Evolutionary conservation across 2,329 filamentous ascomycete genomes (phyloP).

Genomic region (Aspergillus aculeatus): DNA sequence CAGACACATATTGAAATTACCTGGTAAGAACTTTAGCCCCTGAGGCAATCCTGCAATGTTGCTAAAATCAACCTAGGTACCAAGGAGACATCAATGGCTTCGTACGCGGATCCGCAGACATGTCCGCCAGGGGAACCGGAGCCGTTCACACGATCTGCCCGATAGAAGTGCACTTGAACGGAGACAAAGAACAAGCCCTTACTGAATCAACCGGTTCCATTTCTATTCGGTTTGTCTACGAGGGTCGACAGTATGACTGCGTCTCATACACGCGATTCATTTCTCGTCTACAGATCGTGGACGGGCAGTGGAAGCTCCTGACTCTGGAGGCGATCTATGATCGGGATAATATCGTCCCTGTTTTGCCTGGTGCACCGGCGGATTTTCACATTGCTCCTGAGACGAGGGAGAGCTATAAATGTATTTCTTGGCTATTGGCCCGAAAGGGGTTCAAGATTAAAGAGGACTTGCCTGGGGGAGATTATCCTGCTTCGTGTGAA

Average conservation of each 20-base stretch:
- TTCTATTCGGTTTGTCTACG: neutral
- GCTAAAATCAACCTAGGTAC: neutral
- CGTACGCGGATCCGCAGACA: neutral
- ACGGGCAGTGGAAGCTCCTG: slow-evolving; percentile 15
- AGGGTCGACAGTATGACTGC: slow-evolving; percentile 8
- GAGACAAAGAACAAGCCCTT: neutral
- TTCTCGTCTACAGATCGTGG: slow-evolving; percentile 7
- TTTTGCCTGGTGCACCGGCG: neutral
- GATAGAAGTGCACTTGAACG: neutral
- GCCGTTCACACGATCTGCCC: neutral
- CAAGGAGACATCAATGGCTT: slow-evolving; percentile 9
- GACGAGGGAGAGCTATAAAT: neutral
- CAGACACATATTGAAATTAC: slow-evolving; percentile 14
- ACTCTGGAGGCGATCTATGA: slow-evolving; percentile 17
- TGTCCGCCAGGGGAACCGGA: neutral
- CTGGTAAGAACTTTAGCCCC: slow-evolving; percentile 8
- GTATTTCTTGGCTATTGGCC: neutral
- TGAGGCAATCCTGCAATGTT: neutral
- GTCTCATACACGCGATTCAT: slow-evolving; percentile 12
- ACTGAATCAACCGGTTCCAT: neutral
- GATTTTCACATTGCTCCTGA: neutral
- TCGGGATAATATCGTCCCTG: neutral
- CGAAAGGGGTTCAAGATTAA: neutral
- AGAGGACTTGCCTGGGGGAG: neutral
- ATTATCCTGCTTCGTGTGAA: neutral